Conservation (phyloP, 495 filamentous ascomycete species). For the Sporormia fimetaria region DNA sequence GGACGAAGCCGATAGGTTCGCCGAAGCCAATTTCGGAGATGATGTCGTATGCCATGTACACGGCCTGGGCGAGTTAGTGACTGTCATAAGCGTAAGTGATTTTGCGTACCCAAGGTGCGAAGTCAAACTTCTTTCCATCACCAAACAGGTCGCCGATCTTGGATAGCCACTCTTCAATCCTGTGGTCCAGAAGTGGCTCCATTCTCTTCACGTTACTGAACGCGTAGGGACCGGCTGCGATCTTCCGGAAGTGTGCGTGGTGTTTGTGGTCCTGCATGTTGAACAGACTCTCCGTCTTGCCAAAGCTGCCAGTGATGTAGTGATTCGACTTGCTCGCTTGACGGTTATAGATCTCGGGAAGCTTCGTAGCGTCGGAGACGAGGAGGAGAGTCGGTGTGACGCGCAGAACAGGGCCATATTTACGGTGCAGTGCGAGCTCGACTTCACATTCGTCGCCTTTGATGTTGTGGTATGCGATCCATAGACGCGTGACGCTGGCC, state of each 20-base stretch:
- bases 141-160: constrained; percentile 26
- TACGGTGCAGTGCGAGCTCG: constrained; percentile 36
- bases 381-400: constrained; percentile 32
- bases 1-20: constrained; percentile 49
- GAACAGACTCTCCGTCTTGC: constrained; percentile 39
- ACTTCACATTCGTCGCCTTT: constrained; percentile 35
- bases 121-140: constrained; percentile 39
- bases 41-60: constrained; percentile 50
- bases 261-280: constrained; percentile 41
- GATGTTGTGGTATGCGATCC: constrained; percentile 40
- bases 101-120: constrained; percentile 40
- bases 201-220: constrained; percentile 27
- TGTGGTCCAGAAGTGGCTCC: constrained; percentile 16
- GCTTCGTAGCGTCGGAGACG: constrained; percentile 27
- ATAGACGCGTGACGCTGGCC: constrained; percentile 41
- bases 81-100: constrained; percentile 13
- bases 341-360: constrained; percentile 45
- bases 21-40: constrained; percentile 56
- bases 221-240: constrained; percentile 35
- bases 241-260: constrained; percentile 39
- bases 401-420: constrained; percentile 35
- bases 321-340: constrained; percentile 45
- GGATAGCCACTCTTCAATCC: constrained; percentile 36
- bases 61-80: not conserved
- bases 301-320: constrained; percentile 42